Percentiles rank a stretch among this genome's conserved stretches.
Evolutionary conservation across 2,329 filamentous ascomycete genomes (phyloP).

Genomic region (Fusarium sp.): DNA sequence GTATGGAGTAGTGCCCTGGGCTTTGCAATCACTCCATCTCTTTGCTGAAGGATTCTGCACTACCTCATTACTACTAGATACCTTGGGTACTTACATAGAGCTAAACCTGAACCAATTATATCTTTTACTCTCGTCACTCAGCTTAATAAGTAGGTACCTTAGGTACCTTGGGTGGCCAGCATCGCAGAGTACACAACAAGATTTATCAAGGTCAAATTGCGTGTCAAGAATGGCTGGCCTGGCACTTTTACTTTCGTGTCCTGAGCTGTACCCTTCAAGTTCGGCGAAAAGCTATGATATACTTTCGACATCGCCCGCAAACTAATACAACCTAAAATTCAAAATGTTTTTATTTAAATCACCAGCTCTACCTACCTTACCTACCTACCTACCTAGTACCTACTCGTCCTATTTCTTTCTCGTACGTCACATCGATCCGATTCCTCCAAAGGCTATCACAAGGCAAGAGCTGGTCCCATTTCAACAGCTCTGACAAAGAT

Average conservation of each 20-base stretch:
- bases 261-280: neutral
- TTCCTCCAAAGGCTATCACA: neutral
- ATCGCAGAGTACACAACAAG: neutral
- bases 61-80: neutral
- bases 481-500: neutral
- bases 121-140: too few relatives aligned
- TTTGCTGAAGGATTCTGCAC: neutral
- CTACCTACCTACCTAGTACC: too few relatives aligned
- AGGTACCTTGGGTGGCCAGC: too few relatives aligned
- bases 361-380: neutral
- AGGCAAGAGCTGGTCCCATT: neutral
- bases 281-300: neutral
- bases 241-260: neutral
- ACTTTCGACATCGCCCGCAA: neutral
- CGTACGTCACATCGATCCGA: neutral
- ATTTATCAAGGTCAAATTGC: neutral
- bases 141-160: neutral
- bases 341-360: too few relatives aligned
- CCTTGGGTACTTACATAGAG: neutral
- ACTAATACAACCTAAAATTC: neutral
- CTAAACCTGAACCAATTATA: neutral
- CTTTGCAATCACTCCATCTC: neutral
- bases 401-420: neutral
- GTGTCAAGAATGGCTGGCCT: neutral
- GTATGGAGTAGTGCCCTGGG: neutral